These are phyloP conservation scores for Phytophthora cactorum DNA, from an alignment of 352 stramenopile species.

Conservation along the genomic window DNA sequence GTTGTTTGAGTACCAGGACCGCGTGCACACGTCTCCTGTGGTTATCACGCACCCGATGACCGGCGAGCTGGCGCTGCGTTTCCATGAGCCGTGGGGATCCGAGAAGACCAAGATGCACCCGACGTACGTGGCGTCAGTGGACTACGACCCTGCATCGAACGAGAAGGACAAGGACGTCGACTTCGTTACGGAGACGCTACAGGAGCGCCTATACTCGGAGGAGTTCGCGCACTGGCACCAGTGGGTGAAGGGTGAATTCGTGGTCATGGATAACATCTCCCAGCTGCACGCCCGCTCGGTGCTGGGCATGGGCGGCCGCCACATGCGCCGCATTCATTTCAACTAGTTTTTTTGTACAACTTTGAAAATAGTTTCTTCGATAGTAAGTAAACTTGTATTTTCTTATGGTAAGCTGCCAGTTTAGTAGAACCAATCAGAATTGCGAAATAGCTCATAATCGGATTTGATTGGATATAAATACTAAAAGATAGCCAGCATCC, in stretches of 20 bases:
- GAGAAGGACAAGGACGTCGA: too few species aligned
- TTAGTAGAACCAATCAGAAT: too few species aligned
- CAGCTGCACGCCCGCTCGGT: slow-evolving; percentile 24
- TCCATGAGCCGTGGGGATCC: too few species aligned
- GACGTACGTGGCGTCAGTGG: slow-evolving; percentile 29
- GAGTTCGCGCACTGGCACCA: slow-evolving; percentile 22
- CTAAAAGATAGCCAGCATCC: too few species aligned
- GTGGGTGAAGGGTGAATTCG: slow-evolving; percentile 33
- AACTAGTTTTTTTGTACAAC: too few species aligned
- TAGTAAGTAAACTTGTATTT: too few species aligned
- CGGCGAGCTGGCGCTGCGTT: slow-evolving; percentile 20
- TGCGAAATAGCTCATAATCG: too few species aligned
- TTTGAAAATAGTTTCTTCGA: too few species aligned
- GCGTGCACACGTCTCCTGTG: slow-evolving; percentile 21
- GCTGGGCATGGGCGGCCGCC: slow-evolving; percentile 25
- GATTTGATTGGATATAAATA: too few species aligned
- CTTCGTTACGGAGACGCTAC: slow-evolving; percentile 23
- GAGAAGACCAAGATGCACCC: too few species aligned
- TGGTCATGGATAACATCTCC: slow-evolving; percentile 26
- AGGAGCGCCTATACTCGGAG: slow-evolving; percentile 24
- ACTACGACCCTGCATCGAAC: slow-evolving; percentile 19
- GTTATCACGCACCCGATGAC: slow-evolving; percentile 25
- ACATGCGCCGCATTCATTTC: too few species aligned
- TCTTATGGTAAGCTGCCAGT: too few species aligned
- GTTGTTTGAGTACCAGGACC: slow-evolving; percentile 7